phyloP scores from a whole-genome alignment of 2,329 filamentous ascomycete species.

The Trichoderma breve region DNA sequence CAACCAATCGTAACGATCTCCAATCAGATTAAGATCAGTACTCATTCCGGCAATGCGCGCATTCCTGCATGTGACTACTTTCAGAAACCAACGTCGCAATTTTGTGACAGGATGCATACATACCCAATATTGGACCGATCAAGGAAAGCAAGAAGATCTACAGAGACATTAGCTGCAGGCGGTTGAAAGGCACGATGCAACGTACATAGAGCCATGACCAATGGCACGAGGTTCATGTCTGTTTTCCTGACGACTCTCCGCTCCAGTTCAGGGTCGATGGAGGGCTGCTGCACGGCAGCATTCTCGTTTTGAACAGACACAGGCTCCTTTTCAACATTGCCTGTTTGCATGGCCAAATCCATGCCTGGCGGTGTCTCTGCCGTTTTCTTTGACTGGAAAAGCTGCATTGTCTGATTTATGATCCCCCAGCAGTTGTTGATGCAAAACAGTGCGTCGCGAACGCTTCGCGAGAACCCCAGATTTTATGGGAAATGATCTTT shows the following conservation, averaged over 20 bases:
- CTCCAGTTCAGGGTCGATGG: slow-evolving; percentile 24
- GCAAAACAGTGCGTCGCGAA: background rate
- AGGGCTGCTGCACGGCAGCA: slow-evolving; percentile 18
- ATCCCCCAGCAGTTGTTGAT: background rate
- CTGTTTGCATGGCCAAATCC: background rate
- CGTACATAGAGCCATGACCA: slow-evolving; percentile 21
- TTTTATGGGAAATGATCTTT: background rate
- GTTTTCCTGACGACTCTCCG: slow-evolving; percentile 24
- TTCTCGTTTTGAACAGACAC: background rate
- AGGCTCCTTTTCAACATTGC: background rate
- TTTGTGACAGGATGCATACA: background rate
- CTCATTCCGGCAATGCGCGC: slow-evolving; percentile 28
- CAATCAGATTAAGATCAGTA: slow-evolving; percentile 23
- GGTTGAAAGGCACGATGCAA: background rate
- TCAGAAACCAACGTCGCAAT: background rate
- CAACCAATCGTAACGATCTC: slow-evolving; percentile 27
- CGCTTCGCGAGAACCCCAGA: background rate
- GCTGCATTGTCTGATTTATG: background rate
- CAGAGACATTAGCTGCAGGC: background rate
- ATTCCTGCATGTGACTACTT: slow-evolving; percentile 18
- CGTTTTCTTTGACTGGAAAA: background rate
- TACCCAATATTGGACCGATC: slow-evolving; percentile 26
- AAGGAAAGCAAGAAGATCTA: slow-evolving; percentile 25
- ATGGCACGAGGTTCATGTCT: slow-evolving; percentile 21
- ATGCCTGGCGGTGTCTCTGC: background rate